phyloP scores from a whole-genome alignment of 345 rosid genomes.

The Populus davidiana region DNA sequence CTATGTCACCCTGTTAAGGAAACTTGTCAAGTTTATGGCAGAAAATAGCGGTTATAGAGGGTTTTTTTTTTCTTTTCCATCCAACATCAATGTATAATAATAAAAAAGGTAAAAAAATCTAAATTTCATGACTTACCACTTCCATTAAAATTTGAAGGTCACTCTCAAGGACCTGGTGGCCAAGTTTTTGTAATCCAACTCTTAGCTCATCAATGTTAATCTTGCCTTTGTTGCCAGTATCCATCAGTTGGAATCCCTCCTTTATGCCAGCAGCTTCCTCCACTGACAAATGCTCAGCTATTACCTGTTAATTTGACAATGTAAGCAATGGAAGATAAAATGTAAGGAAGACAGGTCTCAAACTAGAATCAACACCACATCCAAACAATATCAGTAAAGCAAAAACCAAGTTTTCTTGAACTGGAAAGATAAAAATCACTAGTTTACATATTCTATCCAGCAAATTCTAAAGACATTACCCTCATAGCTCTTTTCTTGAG shows the following conservation, averaged over 20 bases:
- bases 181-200: slow-evolving; percentile 30
- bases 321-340: not conserved
- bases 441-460: not conserved
- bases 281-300: slow-evolving; percentile 35
- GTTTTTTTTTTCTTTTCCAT: not conserved
- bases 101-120: not conserved
- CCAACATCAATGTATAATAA: not conserved
- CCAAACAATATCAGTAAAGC: not conserved
- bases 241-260: slow-evolving; percentile 35
- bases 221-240: slow-evolving; percentile 28
- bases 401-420: not conserved
- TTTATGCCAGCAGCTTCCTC: slow-evolving; percentile 37
- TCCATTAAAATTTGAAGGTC: slow-evolving; percentile 34
- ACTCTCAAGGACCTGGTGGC: slow-evolving; percentile 26
- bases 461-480: slow-evolving; percentile 14
- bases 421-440: not conserved
- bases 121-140: slow-evolving; percentile 23
- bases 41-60: not conserved
- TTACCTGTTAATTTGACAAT: slow-evolving; percentile 15
- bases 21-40: not conserved
- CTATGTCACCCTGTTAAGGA: slow-evolving; percentile 28
- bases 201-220: slow-evolving; percentile 28
- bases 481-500: slow-evolving; percentile 41
- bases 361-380: not conserved
- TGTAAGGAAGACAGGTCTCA: not conserved